phyloP scores from a whole-genome alignment of 345 rosid species.

The Corchorus capsularis region DNA sequence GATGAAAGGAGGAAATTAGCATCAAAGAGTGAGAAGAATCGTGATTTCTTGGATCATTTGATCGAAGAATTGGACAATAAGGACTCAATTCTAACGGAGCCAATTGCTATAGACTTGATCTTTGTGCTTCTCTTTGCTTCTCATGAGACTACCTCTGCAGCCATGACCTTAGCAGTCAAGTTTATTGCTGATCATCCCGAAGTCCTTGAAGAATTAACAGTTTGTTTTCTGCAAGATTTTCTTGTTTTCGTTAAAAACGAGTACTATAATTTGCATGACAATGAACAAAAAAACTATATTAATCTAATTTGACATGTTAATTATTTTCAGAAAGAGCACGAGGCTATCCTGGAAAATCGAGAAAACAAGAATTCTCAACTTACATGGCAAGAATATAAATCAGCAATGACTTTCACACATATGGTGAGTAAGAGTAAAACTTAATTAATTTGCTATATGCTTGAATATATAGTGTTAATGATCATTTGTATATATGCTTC shows the following conservation, averaged over 20 bases:
- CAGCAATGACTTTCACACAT: conserved; percentile 47
- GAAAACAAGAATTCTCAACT: conserved; percentile 15
- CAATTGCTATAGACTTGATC: conserved; percentile 27
- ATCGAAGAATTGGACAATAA: conserved; percentile 32
- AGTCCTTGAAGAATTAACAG: conserved; percentile 31
- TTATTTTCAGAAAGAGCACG: conserved; percentile 40
- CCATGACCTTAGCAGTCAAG: conserved; percentile 32
- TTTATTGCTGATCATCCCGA: conserved; percentile 33
- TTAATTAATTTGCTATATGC: too few species aligned
- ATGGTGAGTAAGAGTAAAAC: conserved; percentile 21
- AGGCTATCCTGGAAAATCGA: conserved; percentile 28
- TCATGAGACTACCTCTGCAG: conserved; percentile 38
- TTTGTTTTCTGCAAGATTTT: background rate
- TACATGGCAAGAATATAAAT: conserved; percentile 51
- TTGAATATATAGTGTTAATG: background rate
- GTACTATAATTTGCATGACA: too few species aligned
- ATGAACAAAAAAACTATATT: too few species aligned
- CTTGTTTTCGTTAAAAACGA: too few species aligned
- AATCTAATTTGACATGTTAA: too few species aligned
- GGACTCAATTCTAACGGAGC: conserved; percentile 22
- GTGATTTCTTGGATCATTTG: conserved; percentile 40
- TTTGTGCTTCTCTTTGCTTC: conserved; percentile 36
- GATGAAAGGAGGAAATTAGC: conserved; percentile 31
- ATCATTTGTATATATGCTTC: background rate
- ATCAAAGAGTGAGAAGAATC: background rate